Percentiles rank a stretch among this genome's conserved stretches.
Evolutionary conservation across 2,329 filamentous ascomycete genomes (phyloP).

Genomic region (Colletotrichum lini): DNA sequence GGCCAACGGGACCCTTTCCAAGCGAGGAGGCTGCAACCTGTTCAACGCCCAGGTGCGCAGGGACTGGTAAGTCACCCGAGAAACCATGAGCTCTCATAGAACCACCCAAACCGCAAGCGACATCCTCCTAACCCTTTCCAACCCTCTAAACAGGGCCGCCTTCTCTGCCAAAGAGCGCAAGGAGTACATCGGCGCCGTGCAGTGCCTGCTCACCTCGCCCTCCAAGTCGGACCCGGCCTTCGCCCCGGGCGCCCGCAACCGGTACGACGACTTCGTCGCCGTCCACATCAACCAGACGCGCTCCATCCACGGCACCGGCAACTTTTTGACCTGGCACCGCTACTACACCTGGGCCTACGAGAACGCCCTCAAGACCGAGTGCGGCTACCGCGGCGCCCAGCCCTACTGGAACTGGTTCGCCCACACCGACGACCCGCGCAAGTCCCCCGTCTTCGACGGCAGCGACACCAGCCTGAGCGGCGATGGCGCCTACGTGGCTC

Average conservation of each 20-base stretch:
- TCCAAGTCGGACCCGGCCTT: conserved; percentile 24
- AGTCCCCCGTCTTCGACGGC: conserved; percentile 58
- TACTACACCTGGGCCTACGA: conserved; percentile 42
- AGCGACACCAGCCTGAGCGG: conserved; percentile 55
- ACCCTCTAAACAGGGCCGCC: conserved; percentile 41
- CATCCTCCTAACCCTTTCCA: too few relatives aligned
- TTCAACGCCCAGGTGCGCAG: conserved; percentile 23
- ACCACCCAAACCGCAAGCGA: too few relatives aligned
- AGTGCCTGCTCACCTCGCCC: conserved; percentile 38
- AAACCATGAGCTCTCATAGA: background rate
- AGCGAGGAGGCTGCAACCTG: conserved; percentile 24
- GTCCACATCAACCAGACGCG: conserved; percentile 40
- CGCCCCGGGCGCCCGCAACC: conserved; percentile 36
- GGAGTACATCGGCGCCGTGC: conserved; percentile 42
- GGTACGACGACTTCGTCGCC: conserved; percentile 44
- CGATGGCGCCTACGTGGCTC: conserved; percentile 53
- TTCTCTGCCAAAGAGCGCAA: conserved; percentile 44
- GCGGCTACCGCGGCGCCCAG: conserved; percentile 41
- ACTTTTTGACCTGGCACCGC: conserved; percentile 42
- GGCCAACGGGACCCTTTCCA: conserved; percentile 29
- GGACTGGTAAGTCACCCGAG: conserved; percentile 18
- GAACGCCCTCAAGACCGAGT: conserved; percentile 40
- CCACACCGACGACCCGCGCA: conserved; percentile 48
- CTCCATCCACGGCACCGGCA: conserved; percentile 38
- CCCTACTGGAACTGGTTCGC: conserved; percentile 56